Percentiles rank a stretch among this genome's conserved stretches.
phyloP scores from a whole-genome alignment of 73 alveolate genomes.

The Symbiodinium natans region DNA sequence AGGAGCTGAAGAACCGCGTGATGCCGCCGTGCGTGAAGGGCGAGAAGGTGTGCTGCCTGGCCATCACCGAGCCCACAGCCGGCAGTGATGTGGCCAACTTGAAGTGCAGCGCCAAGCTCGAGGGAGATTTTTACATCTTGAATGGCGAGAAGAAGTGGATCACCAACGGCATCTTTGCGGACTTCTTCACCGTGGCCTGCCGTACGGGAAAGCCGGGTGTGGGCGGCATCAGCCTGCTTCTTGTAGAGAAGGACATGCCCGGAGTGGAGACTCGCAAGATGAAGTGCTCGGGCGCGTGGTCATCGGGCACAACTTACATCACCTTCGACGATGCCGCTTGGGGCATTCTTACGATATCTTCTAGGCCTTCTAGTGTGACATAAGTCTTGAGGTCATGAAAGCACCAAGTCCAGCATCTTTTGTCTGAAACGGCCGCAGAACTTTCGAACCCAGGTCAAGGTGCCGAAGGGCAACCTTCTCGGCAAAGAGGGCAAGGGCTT shows the following conservation, averaged over 20 bases:
- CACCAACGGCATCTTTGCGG: conserved; percentile 88
- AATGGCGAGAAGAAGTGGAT: conserved; percentile 93
- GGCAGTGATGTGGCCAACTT: conserved; percentile 86
- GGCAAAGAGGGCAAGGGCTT: conserved; percentile 90
- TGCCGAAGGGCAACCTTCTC: conserved; percentile 76
- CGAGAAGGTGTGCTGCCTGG: conserved; percentile 89
- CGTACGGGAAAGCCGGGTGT: conserved; percentile 87
- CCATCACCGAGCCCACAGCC: conserved; percentile 88
- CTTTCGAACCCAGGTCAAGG: neutral
- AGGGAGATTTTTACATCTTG: conserved; percentile 85
- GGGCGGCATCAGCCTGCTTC: conserved; percentile 76
- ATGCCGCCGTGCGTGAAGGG: conserved; percentile 71
- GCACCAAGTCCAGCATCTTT: too few species aligned
- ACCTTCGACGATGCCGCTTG: conserved; percentile 76
- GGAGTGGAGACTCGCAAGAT: conserved; percentile 79
- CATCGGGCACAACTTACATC: conserved; percentile 81
- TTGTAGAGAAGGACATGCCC: conserved; percentile 63
- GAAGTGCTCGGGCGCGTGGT: conserved; percentile 90
- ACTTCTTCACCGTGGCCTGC: conserved; percentile 93
- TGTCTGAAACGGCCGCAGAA: neutral
- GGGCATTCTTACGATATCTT: neutral
- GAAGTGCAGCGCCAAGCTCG: conserved; percentile 73
- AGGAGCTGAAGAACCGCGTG: conserved; percentile 63
- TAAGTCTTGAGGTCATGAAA: too few species aligned
- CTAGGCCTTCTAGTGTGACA: too few species aligned